Conservation (phyloP, 1,284 basidiomycete species). For the Apiotrichum montevideense region DNA sequence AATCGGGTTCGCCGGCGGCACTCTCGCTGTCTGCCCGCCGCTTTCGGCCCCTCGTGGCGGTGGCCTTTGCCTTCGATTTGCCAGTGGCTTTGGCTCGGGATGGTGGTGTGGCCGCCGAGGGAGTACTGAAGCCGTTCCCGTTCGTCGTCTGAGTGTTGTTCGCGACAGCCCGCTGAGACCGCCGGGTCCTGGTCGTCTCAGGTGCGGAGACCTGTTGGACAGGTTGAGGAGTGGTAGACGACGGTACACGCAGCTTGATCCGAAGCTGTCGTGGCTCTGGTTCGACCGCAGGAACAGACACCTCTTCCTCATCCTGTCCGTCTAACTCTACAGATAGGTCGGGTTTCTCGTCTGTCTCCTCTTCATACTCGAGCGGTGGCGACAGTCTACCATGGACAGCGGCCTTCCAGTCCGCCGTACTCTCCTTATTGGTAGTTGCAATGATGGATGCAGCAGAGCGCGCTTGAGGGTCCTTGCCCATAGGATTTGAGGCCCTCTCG, state of each 20-base stretch:
- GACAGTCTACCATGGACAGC: slow-evolving; percentile 5
- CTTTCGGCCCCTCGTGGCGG: slow-evolving; percentile 4
- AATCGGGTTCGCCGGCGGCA: slow-evolving; percentile 9
- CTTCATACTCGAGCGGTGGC: neutral
- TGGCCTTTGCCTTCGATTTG: neutral
- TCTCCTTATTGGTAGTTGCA: slow-evolving; percentile 23
- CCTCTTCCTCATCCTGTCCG: slow-evolving; percentile 1
- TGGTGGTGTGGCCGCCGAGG: no score
- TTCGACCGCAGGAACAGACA: neutral
- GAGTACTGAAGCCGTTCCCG: neutral
- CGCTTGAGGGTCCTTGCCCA: slow-evolving; percentile 11
- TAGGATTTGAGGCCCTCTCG: slow-evolving; percentile 31
- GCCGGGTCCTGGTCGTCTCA: no score
- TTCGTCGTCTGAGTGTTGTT: no score
- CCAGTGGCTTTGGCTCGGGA: no score
- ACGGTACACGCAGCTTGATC: neutral
- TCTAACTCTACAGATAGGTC: neutral
- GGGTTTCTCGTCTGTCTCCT: neutral
- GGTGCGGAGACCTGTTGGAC: no score
- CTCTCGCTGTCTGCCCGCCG: slow-evolving; percentile 6
- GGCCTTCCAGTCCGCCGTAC: slow-evolving; percentile 14
- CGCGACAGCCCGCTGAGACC: no score
- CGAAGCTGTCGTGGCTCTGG: neutral
- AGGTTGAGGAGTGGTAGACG: no score
- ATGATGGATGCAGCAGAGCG: slow-evolving; percentile 27